phyloP scores from a whole-genome alignment of 2,329 filamentous ascomycete genomes.

The Cordyceps militaris region DNA sequence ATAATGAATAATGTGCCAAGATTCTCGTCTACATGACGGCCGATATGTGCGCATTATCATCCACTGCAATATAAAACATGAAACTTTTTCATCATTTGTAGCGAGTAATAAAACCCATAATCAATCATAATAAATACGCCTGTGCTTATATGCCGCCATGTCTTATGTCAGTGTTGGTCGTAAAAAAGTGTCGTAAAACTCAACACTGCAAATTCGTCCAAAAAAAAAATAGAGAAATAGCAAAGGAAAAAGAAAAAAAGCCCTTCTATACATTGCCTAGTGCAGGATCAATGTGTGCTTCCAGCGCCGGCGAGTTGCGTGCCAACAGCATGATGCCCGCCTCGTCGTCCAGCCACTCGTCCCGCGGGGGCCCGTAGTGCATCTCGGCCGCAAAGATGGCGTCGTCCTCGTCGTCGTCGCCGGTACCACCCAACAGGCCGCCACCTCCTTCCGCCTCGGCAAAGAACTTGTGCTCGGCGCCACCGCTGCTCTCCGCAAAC shows the following conservation, averaged over 20 bases:
- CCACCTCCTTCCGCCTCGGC: constrained; percentile 14
- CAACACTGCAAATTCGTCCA: background rate
- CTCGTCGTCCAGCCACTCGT: constrained; percentile 39
- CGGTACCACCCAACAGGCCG: constrained; percentile 19
- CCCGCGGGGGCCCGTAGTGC: constrained; percentile 25
- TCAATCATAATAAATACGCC: background rate
- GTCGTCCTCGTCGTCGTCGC: constrained; percentile 18
- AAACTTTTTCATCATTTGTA: background rate
- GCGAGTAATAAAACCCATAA: background rate
- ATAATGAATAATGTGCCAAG: background rate
- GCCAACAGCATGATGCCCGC: constrained; percentile 36
- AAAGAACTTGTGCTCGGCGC: constrained; percentile 10
- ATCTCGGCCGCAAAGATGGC: constrained; percentile 27
- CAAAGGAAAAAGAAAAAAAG: background rate
- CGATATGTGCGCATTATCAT: background rate
- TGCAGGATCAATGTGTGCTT: constrained; percentile 27
- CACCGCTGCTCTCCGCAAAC: constrained; percentile 15
- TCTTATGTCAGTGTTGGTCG: background rate
- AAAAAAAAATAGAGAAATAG: background rate
- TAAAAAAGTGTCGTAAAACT: background rate
- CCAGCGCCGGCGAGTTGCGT: constrained; percentile 20
- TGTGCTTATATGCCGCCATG: background rate
- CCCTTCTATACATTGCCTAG: constrained; percentile 16
- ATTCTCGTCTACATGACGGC: background rate
- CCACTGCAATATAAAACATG: background rate